A percentile compares a stretch with the other conserved stretches of the same genome.
These are phyloP conservation scores for Ceratobasidium theobromae DNA, from an alignment of 1,284 basidiomycete genomes.

Conservation along the genomic window DNA sequence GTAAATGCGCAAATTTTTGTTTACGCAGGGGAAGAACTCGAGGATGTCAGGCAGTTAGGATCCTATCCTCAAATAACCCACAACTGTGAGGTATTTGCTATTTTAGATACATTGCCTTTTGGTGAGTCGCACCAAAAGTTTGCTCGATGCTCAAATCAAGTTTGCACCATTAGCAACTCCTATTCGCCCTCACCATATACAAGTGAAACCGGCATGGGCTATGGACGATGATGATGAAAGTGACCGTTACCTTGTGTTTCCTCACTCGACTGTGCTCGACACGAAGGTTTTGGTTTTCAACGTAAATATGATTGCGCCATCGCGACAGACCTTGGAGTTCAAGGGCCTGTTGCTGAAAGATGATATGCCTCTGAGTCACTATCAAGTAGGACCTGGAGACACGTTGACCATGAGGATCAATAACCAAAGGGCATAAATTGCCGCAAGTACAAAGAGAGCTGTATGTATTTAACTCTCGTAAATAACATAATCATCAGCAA, in stretches of 20 bases:
- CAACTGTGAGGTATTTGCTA: neutral
- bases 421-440: neutral
- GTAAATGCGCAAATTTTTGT: neutral
- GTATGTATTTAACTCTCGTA: neutral
- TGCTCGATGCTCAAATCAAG: neutral
- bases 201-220: constrained; percentile 1
- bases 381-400: neutral
- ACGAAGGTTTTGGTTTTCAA: constrained; percentile 1
- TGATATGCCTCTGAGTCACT: neutral
- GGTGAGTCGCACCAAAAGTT: neutral
- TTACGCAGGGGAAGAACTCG: constrained; percentile 6
- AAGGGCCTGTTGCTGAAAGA: neutral
- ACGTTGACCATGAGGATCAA: neutral
- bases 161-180: neutral
- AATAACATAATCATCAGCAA: neutral
- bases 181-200: neutral
- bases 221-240: neutral
- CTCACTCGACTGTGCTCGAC: constrained; percentile 10
- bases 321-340: neutral
- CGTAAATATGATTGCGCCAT: neutral
- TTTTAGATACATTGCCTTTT: neutral
- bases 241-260: neutral
- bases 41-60: constrained; percentile 1
- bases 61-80: neutral
- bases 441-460: neutral